Evolutionary conservation across 768 basidiomycete genomes (phyloP).

Genomic region (Serpula lacrymans): DNA sequence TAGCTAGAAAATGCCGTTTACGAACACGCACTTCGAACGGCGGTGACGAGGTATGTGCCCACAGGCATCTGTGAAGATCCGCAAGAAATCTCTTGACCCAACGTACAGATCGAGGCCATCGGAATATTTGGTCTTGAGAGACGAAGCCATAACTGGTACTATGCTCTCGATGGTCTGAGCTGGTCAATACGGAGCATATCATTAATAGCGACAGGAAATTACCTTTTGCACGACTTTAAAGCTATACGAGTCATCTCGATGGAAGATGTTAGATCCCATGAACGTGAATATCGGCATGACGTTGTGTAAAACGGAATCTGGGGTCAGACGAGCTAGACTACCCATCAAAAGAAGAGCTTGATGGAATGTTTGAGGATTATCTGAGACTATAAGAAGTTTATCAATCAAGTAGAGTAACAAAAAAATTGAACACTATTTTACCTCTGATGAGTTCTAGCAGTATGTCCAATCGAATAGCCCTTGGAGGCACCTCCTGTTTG

Average conservation of each 20-base stretch:
- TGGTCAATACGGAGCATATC: conserved; percentile 1
- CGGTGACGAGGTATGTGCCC: conserved; percentile 92
- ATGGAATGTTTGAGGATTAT: conserved; percentile 93
- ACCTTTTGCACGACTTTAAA: conserved; percentile 95
- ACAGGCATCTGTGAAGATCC: conserved; percentile 91
- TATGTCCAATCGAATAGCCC: conserved; percentile 73
- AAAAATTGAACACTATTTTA: conserved; percentile 30
- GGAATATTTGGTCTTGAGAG: conserved; percentile 58
- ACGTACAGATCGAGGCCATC: conserved; percentile 59
- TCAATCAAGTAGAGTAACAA: conserved; percentile 4
- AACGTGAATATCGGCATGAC: conserved; percentile 99
- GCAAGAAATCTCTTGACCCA: conserved; percentile 76
- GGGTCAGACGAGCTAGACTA: conserved; percentile 75
- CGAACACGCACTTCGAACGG: conserved; percentile 65
- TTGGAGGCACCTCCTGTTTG: conserved; percentile 51
- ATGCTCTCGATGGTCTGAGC: conserved; percentile 86
- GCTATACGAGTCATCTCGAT: conserved; percentile 93
- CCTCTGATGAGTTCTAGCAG: conserved; percentile 85
- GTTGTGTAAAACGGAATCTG: conserved; percentile 89
- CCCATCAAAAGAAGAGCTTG: conserved; percentile 88
- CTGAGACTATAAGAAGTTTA: conserved; percentile 52
- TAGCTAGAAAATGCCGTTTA: neutral
- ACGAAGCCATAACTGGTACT: conserved; percentile 88
- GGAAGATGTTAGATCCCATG: conserved; percentile 98
- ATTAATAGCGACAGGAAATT: neutral